Evolutionary conservation across 2,329 filamentous ascomycete species (phyloP), one percentile per base, ranked within the genome.

Genomic region (Hymenotorrendiella dingleyae): DNA sequence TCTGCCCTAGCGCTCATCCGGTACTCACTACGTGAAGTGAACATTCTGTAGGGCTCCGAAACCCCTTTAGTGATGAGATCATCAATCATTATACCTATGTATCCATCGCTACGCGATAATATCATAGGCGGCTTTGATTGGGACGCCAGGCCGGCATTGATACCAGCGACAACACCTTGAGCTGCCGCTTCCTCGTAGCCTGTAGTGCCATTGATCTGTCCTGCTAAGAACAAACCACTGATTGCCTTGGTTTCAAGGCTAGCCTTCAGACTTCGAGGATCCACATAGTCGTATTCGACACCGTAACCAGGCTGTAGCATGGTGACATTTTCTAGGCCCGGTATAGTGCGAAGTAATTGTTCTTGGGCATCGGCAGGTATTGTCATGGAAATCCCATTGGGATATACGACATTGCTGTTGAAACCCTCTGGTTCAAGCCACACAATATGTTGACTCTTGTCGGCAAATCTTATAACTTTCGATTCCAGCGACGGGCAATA

Each of bases 1-100:
- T 98, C 93, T 34, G 93, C 84, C 49, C 93, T 84, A 2, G 88
- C 80, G 32, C 84, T 87, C 76, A 98, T 90, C 49, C 93, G 86
- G 65, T 94, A 98, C 67, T 98, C 93, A 67, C 86, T 94, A 50
- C 93, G 81, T 5, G 86, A 86, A 2, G 93, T 98, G 69, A 98
- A 98, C 90, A 98, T 97, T 53, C 93, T 81, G 66, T 98, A 98
- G 1, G 93, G 93, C 61, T 98, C 93, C 2, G 86, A 90, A 22
- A 98, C 93, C 36, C 93, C 93, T 66, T 96, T 97, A 17, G 91
- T 97, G 59, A 94, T 82, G 27, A 98, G 78, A 62, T 98, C 93
- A 64, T 98, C 93, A 57, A 98, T 90, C 89, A 98, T 95, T 67
- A 98, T 85, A 53, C 93, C 93, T 58, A 98, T 97, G 64, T 96